phyloP scores from a whole-genome alignment of 2,329 filamentous ascomycete species.

The Curvularia spicifera region DNA sequence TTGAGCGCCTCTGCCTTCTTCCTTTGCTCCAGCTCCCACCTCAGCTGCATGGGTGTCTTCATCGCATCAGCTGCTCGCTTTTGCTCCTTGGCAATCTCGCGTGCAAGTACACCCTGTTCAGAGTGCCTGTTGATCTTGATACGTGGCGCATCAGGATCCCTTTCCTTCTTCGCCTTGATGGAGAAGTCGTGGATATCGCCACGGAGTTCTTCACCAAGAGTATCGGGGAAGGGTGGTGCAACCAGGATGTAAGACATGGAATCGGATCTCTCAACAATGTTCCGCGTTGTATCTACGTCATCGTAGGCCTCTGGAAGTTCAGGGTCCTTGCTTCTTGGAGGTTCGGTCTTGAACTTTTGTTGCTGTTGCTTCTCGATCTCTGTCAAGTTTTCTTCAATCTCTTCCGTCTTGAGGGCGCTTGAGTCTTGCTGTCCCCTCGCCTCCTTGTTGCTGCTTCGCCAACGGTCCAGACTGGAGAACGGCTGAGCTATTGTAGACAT shows the following conservation, averaged over 20 bases:
- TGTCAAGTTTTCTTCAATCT: constrained; percentile 7
- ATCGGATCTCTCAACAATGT: constrained; percentile 69
- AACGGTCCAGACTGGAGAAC: constrained; percentile 27
- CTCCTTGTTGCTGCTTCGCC: constrained; percentile 19
- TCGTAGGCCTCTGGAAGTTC: constrained; percentile 41
- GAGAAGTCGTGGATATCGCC: constrained; percentile 69
- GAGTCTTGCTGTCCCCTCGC: constrained; percentile 7
- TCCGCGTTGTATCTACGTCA: constrained; percentile 74
- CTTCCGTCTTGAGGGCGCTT: constrained; percentile 6
- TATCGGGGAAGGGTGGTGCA: constrained; percentile 75
- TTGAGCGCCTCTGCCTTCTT: constrained; percentile 31
- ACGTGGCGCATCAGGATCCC: constrained; percentile 42
- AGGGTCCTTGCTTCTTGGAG: constrained; percentile 21
- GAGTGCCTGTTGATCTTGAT: constrained; percentile 15
- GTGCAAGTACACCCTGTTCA: constrained; percentile 10
- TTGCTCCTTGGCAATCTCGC: constrained; percentile 41
- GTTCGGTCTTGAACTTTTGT: constrained; percentile 15
- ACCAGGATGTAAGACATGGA: constrained; percentile 75
- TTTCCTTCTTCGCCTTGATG: constrained; percentile 64
- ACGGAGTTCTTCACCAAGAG: constrained; percentile 81
- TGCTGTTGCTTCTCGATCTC: constrained; percentile 23
- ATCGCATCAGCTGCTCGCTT: constrained; percentile 31
- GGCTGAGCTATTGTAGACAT: constrained; percentile 28
- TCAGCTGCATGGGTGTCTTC: constrained; percentile 46
- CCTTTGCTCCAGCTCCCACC: constrained; percentile 40